Evolutionary conservation across 306 rosid genomes (phyloP).

Genomic region (Quercus alba): DNA sequence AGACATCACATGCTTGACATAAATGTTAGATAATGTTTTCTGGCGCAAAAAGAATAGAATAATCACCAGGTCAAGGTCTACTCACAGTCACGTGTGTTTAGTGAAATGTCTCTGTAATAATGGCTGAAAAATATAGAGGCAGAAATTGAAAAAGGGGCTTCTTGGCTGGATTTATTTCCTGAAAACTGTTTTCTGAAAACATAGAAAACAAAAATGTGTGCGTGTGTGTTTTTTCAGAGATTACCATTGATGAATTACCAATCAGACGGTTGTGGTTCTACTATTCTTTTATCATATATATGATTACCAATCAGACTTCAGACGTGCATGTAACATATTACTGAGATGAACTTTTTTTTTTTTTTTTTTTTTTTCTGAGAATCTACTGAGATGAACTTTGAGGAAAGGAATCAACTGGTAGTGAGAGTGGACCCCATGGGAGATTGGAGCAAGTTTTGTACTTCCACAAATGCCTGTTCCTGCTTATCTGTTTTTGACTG

Average conservation of each 20-base stretch:
- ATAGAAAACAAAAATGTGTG: neutral
- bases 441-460: too few species aligned
- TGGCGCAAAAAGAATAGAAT: neutral
- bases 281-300: too few species aligned
- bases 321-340: too few species aligned
- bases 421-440: too few species aligned
- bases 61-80: slow-evolving; percentile 11
- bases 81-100: slow-evolving; percentile 7
- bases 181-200: neutral
- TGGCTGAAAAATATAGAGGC: slow-evolving; percentile 9
- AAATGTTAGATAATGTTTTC: slow-evolving; percentile 11
- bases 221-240: neutral
- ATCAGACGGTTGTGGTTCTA: too few species aligned
- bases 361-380: too few species aligned
- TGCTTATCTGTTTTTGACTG: too few species aligned
- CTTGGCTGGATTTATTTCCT: neutral
- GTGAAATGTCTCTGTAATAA: slow-evolving; percentile 13
- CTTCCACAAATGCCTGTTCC: too few species aligned
- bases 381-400: neutral
- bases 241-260: neutral
- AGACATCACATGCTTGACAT: slow-evolving; percentile 23
- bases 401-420: neutral
- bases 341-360: neutral
- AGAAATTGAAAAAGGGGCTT: neutral
- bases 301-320: too few species aligned